phyloP scores from a whole-genome alignment of 2,329 filamentous ascomycete genomes.

The Epichloe scottii region DNA sequence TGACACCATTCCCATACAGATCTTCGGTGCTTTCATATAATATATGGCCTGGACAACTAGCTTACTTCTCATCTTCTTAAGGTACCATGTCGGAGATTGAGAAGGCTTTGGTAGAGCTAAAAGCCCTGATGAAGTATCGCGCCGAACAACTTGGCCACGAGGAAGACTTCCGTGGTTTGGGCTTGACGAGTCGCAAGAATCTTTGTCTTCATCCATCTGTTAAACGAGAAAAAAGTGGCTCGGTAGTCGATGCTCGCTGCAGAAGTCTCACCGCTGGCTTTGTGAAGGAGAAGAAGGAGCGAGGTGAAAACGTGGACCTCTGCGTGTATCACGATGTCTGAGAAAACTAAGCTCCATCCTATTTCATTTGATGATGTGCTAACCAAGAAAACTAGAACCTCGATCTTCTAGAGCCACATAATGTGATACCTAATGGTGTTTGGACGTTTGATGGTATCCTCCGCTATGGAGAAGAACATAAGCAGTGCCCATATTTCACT shows the following conservation, averaged over 20 bases:
- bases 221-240: slow-evolving; percentile 89
- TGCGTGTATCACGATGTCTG: slow-evolving; percentile 89
- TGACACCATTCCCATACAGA: not conserved
- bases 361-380: not conserved
- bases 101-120: slow-evolving; percentile 85
- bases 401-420: slow-evolving; percentile 87
- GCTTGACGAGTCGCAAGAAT: slow-evolving; percentile 93
- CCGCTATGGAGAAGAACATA: slow-evolving; percentile 84
- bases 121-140: slow-evolving; percentile 89
- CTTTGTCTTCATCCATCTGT: slow-evolving; percentile 92
- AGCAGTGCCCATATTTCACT: slow-evolving; percentile 97
- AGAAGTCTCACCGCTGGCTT: slow-evolving; percentile 92
- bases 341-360: not conserved
- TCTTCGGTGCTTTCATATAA: not conserved
- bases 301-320: slow-evolving; percentile 84
- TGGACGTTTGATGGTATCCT: slow-evolving; percentile 89
- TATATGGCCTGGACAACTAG: not conserved
- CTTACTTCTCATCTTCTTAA: slow-evolving; percentile 13
- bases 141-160: slow-evolving; percentile 75
- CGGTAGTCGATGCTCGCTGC: slow-evolving; percentile 89
- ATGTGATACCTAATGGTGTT: slow-evolving; percentile 84
- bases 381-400: slow-evolving; percentile 50
- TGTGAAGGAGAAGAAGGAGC: slow-evolving; percentile 93
- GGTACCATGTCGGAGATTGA: slow-evolving; percentile 99
- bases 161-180: slow-evolving; percentile 87